Evolutionary conservation across 129 eudicot genomes (phyloP), one percentile per base, ranked within the genome.

Genomic region (Rutidosis leptorrhynchoides): DNA sequence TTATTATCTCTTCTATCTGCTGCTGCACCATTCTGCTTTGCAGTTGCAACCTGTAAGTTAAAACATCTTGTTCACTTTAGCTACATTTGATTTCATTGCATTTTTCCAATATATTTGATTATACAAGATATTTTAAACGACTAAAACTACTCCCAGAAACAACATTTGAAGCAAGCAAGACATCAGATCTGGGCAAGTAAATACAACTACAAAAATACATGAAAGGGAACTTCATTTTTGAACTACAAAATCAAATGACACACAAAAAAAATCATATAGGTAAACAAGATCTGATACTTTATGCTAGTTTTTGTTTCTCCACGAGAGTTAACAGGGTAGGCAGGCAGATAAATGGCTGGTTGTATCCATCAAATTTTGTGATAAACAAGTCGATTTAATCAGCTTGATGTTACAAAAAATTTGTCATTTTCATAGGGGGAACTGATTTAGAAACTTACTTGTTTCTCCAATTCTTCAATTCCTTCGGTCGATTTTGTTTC

Each of bases 31-130:
- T 21, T 25, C 17, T 60, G 58, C 51, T 59, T 52, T 15, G 59
- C 67, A 20, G 68, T 59, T 71, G 52, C 37, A 15, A 52, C 53
- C 77, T 74, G 78, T 56, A 56, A 56, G 62, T 65, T 22, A 28
- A 23, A 19, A 64, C n/a, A 72, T 64, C 49, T 54, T 16, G 20
- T 14, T 58, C 49, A 48, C 7, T 70, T 70, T 19, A n/a, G n/a
- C 22, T 10, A 29, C 10, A 24, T 57, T 21, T 2, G n/a, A 4
- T 11, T 37, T 25, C 20, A 54, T 68, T 55, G 16, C 64, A 56
- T 11, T n/a, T 69, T 6, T 6, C n/a, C 7, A 0, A 1, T 48
- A 48, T 17, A 48, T 48, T 4, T 55, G 61, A 21, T 25, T 6
- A 17, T 21, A 17, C 9, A 71, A 21, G 20, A 24, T 14, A 17